Evolutionary conservation across 768 basidiomycete genomes (phyloP).

Genomic region (Suillus tomentosus): DNA sequence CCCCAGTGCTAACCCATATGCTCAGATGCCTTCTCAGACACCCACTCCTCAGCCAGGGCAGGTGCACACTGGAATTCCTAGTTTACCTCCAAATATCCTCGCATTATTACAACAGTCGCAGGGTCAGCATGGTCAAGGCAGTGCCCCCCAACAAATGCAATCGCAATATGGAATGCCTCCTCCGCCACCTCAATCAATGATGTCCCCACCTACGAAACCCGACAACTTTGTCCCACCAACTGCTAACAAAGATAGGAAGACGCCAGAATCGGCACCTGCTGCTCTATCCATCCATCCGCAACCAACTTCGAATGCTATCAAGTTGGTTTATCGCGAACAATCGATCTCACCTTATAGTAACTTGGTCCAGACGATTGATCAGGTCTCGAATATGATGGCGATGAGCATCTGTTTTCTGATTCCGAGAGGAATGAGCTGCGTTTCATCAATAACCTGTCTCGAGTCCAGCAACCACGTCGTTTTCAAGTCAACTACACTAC

Average conservation of each 20-base stretch:
- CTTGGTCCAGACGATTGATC: too few species aligned
- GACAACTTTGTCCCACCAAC: not conserved
- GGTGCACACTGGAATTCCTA: conserved; percentile 35
- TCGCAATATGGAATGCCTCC: conserved; percentile 41
- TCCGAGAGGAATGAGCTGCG: too few species aligned
- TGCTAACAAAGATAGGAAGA: not conserved
- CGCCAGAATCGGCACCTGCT: not conserved
- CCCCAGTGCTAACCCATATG: conserved; percentile 28
- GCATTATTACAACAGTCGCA: conserved; percentile 62
- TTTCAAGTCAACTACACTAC: too few species aligned
- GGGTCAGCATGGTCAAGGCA: conserved; percentile 36
- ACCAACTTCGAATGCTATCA: conserved; percentile 16
- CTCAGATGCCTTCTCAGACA: conserved; percentile 31
- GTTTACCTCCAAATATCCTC: conserved; percentile 68
- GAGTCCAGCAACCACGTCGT: too few species aligned
- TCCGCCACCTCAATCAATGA: conserved; percentile 43
- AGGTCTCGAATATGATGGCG: too few species aligned
- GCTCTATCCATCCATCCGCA: not conserved
- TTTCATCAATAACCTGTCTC: too few species aligned
- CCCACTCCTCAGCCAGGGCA: conserved; percentile 36
- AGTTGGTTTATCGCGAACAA: conserved; percentile 9
- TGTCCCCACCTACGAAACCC: conserved; percentile 36
- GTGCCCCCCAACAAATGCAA: conserved; percentile 12
- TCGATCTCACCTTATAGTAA: too few species aligned
- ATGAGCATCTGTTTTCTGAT: too few species aligned